Evolutionary conservation across 2,329 filamentous ascomycete species (phyloP).

Genomic region (Colletotrichum shisoi): DNA sequence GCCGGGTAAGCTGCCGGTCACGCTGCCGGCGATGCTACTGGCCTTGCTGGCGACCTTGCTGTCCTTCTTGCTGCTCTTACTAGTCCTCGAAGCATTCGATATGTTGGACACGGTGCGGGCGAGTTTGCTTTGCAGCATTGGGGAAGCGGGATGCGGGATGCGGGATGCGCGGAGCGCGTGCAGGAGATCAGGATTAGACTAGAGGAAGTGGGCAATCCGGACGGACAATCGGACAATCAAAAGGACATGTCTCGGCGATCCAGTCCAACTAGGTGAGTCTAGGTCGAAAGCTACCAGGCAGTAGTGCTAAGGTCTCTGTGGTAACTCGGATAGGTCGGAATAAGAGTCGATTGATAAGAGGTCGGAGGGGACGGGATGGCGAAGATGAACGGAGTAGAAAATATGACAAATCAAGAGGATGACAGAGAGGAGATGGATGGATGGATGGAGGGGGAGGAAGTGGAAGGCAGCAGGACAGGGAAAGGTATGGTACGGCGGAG

Average conservation of each 20-base stretch:
- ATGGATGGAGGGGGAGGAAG: neutral
- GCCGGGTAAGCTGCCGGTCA: constrained; percentile 42
- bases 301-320: constrained; percentile 3
- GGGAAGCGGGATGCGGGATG: constrained; percentile 5
- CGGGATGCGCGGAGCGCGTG: constrained; percentile 16
- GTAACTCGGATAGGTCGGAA: constrained; percentile 26
- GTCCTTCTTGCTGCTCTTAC: constrained; percentile 25
- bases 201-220: constrained; percentile 1
- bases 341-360: constrained; percentile 11
- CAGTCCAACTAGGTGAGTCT: neutral
- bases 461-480: neutral
- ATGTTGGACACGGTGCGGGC: constrained; percentile 26
- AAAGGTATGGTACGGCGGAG: neutral
- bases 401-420: constrained; percentile 28
- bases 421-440: neutral
- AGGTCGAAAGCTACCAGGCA: constrained; percentile 6
- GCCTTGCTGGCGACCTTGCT: constrained; percentile 18
- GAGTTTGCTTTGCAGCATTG: constrained; percentile 29
- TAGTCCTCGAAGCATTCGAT: constrained; percentile 14
- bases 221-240: constrained; percentile 14
- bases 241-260: constrained; percentile 5
- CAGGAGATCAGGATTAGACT: constrained; percentile 2
- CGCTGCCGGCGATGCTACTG: constrained; percentile 43
- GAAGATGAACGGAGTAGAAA: constrained; percentile 5
- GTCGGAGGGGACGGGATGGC: constrained; percentile 3